These are phyloP conservation scores for Nemania sp. DNA, from an alignment of 2,329 filamentous ascomycete species.

Conservation along the genomic window DNA sequence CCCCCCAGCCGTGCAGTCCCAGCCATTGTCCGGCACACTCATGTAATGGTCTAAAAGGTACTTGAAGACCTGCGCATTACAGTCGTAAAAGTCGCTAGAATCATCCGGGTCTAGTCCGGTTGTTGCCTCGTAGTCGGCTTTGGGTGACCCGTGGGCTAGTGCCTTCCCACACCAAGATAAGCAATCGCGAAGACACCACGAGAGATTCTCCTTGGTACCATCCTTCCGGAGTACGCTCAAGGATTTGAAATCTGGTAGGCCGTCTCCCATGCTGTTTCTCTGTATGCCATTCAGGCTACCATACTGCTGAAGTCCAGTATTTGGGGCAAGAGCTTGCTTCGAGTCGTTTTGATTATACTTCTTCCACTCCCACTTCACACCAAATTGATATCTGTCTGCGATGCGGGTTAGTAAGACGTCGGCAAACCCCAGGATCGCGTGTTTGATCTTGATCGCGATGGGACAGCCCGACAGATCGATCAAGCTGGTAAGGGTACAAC, in stretches of 20 bases:
- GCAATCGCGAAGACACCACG: neutral
- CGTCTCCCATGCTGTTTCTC: no score
- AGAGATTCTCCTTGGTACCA: neutral
- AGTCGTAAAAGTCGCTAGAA: no score
- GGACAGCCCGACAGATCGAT: no score
- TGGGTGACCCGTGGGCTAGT: neutral
- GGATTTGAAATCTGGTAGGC: no score
- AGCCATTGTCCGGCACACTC: neutral
- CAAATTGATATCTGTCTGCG: slow-evolving; percentile 22
- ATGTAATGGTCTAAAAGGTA: slow-evolving; percentile 20
- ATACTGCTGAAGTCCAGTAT: neutral
- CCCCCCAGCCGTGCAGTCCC: slow-evolving; percentile 5
- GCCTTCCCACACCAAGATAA: neutral
- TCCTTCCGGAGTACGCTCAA: neutral
- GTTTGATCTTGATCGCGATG: no score
- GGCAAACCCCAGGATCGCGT: no score
- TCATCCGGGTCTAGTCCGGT: neutral
- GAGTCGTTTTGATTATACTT: slow-evolving; percentile 23
- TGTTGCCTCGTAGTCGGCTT: neutral
- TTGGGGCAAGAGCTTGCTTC: neutral
- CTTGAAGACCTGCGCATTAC: slow-evolving; percentile 15
- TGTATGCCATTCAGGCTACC: neutral
- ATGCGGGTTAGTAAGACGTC: neutral
- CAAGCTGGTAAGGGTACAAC: no score
- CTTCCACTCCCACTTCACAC: slow-evolving; percentile 23